Base-by-base conservation (phyloP, 805 yeast genomes). In the Maudiozyma barnettii region DNA sequence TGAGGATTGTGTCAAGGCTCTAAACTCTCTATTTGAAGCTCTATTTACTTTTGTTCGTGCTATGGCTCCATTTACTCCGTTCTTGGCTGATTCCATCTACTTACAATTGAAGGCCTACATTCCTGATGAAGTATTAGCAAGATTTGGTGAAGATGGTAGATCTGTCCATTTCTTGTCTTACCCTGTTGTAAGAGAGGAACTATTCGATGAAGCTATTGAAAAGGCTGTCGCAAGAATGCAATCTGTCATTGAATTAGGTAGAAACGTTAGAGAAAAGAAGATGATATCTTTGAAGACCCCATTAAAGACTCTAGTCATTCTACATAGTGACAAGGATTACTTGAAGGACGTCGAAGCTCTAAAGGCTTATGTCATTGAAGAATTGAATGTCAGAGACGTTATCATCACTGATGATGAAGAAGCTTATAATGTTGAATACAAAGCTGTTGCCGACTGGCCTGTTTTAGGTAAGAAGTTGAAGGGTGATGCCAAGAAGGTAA, bases 41-140 rank as follows among this genome's bases (percentile, higher is more conserved):
- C 74, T 90, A 58, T 84, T 85, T 67, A 87, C 88, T 41, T 80
- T 93, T 61, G 83, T 80, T 45, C 81, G 97, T 65, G 95, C 96
- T 43, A 91, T 93, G 97, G 98, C 98, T 49, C 99, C 99, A 55
- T 93, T 93, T 72, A 90, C 98, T 45, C 99, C 99, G 54, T 95
- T 83, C 76, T 75, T 95, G 67, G 75, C 98, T 44, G 99, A 93
- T 62, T 79, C 78, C 60, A 85, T 93, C 58, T 93, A 90, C 71
- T 83, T 79, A 64, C 81, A 78, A 67, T 71, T 93, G 70, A 78
- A 74, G 61, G 72, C 70, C 42, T 79, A 70, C 56, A 83, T 82
- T 68, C 67, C 76, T n/a, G 76, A 73, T 16, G 81, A 76, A 38
- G 77, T 77, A 22, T 73, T 85, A 67, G 65, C 69, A 49, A 55